Percentiles rank a stretch among this genome's conserved stretches.
Conservation (phyloP, 257 asterid species). For the Capsicum rhomboideum region DNA sequence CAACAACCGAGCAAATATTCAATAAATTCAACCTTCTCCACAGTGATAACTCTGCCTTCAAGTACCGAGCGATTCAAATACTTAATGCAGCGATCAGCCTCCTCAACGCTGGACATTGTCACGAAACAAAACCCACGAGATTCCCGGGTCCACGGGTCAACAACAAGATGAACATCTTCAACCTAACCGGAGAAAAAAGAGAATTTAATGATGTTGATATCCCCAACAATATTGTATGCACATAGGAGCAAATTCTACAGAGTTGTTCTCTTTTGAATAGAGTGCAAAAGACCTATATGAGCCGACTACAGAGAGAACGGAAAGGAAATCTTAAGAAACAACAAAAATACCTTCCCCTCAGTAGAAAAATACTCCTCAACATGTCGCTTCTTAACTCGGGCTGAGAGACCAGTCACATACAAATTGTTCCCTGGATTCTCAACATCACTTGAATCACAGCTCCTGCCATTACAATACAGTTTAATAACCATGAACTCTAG, state of each 20-base stretch:
- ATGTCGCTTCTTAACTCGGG: constrained; percentile 57
- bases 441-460: constrained; percentile 50
- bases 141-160: constrained; percentile 77
- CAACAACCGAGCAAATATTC: background rate
- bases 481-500: background rate
- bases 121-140: constrained; percentile 94
- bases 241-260: background rate
- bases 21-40: constrained; percentile 61
- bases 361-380: constrained; percentile 73
- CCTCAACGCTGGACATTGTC: constrained; percentile 60
- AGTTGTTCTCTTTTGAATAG: background rate
- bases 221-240: background rate
- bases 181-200: constrained; percentile 30
- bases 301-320: background rate
- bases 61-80: constrained; percentile 77
- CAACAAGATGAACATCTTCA: constrained; percentile 70
- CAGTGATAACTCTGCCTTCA: constrained; percentile 81
- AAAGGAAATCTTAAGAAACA: background rate
- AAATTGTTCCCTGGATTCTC: constrained; percentile 94
- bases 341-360: constrained; percentile 60
- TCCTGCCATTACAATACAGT: constrained; percentile 25
- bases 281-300: background rate
- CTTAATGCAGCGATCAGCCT: constrained; percentile 74
- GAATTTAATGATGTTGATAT: background rate
- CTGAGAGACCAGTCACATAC: constrained; percentile 84